Conservation (phyloP, 345 rosid genomes). For the Pistacia atlantica region DNA sequence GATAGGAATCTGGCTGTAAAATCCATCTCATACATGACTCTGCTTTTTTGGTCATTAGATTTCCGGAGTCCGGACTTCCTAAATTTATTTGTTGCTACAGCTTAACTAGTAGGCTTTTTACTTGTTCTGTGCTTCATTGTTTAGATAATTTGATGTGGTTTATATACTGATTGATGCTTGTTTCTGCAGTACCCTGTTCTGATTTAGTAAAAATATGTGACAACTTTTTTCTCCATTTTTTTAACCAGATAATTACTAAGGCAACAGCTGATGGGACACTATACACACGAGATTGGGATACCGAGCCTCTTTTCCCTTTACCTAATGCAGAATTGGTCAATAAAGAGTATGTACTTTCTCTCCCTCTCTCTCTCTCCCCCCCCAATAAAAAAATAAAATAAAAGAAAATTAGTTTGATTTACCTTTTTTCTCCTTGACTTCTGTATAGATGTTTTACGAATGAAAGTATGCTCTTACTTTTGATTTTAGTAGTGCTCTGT, state of each 20-base stretch:
- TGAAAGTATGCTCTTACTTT: slow-evolving; percentile 5
- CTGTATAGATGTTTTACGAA: not conserved
- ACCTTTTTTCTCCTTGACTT: not conserved
- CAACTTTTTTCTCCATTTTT: slow-evolving; percentile 4
- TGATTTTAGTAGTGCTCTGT: slow-evolving; percentile 13
- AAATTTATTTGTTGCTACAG: slow-evolving; percentile 7
- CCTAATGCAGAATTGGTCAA: slow-evolving; percentile 39
- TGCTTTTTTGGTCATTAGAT: not conserved
- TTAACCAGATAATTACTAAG: slow-evolving; percentile 60
- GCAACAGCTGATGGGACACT: slow-evolving; percentile 76
- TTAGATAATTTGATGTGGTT: not conserved
- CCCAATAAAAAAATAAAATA: not conserved
- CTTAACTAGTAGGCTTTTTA: not conserved
- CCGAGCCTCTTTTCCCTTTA: slow-evolving; percentile 73
- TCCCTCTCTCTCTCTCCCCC: slow-evolving; percentile 20
- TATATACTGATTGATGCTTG: not conserved
- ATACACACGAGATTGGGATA: slow-evolving; percentile 77
- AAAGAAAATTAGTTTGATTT: not conserved
- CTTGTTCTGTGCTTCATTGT: slow-evolving; percentile 12
- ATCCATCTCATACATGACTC: not conserved
- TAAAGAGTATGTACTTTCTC: slow-evolving; percentile 52
- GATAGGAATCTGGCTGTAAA: not conserved
- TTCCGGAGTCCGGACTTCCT: not conserved
- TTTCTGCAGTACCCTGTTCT: not conserved
- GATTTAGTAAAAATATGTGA: slow-evolving; percentile 6